Conservation (phyloP, 768 basidiomycete species). For the Hygrocybe coccinea region DNA sequence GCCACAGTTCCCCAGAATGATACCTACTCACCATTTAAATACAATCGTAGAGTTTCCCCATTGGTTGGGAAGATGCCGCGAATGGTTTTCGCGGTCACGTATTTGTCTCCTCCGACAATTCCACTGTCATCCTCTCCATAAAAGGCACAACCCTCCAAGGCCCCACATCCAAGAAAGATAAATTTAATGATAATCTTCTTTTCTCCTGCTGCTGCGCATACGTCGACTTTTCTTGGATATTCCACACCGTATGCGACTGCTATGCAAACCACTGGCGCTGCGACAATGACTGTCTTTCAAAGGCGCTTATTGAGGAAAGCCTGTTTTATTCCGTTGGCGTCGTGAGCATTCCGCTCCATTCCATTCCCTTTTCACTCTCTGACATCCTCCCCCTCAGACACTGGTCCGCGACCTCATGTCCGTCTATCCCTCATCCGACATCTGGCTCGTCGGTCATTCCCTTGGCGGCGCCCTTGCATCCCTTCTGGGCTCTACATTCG, state of each 20-base stretch:
- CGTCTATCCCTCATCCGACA: conserved; percentile 75
- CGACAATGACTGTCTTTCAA: conserved; percentile 73
- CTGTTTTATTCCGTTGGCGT: conserved; percentile 90
- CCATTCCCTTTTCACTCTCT: background rate
- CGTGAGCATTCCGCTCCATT: conserved; percentile 40
- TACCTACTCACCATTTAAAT: background rate
- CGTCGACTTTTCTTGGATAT: conserved; percentile 82
- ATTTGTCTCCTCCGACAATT: conserved; percentile 72
- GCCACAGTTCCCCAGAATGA: conserved; percentile 12
- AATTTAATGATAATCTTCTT: conserved; percentile 84
- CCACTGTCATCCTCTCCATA: conserved; percentile 81
- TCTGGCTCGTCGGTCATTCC: conserved; percentile 89
- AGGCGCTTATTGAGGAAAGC: conserved; percentile 81
- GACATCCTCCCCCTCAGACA: conserved; percentile 42
- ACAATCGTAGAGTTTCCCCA: conserved; percentile 61
- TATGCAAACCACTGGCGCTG: conserved; percentile 68
- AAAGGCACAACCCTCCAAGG: conserved; percentile 84
- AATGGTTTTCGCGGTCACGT: conserved; percentile 90
- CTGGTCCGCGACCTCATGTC: conserved; percentile 82
- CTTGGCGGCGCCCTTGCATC: conserved; percentile 88
- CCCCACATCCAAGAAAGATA: conserved; percentile 85
- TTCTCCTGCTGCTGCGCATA: conserved; percentile 94
- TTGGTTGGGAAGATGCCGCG: conserved; percentile 63
- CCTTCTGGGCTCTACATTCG: conserved; percentile 87
- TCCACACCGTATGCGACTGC: conserved; percentile 85